Percentiles rank a stretch among this genome's conserved stretches.
Conservation (phyloP, 1,284 basidiomycete species). For the Amylostereum chailletii region DNA sequence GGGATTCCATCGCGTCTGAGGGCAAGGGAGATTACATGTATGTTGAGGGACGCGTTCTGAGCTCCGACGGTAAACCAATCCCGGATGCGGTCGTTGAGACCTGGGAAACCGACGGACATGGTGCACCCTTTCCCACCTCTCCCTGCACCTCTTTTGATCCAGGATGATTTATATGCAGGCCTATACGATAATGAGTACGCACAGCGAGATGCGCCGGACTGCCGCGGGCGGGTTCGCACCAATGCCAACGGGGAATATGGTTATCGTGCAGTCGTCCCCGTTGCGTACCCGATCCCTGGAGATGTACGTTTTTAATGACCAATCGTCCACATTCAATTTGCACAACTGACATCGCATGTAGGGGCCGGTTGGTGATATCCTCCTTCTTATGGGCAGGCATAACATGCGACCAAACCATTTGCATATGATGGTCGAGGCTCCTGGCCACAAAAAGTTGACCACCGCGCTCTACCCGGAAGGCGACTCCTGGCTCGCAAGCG, state of each 20-base stretch:
- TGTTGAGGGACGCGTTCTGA: constrained; percentile 26
- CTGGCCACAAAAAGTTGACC: background rate
- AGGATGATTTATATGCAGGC: constrained; percentile 21
- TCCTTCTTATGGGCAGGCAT: background rate
- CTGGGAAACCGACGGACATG: constrained; percentile 31
- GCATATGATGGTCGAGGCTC: background rate
- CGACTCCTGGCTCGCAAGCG: background rate
- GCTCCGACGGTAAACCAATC: constrained; percentile 24
- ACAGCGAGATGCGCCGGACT: constrained; percentile 59
- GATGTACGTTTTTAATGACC: constrained; percentile 36
- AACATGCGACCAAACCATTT: constrained; percentile 3
- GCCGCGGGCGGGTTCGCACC: constrained; percentile 62
- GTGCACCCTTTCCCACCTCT: background rate
- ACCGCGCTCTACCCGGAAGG: constrained; percentile 1
- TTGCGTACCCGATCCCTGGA: constrained; percentile 73
- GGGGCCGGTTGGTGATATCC: background rate
- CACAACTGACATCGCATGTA: background rate
- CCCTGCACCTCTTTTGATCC: background rate
- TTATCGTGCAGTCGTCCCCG: constrained; percentile 73
- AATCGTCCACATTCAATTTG: background rate
- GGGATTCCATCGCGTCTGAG: constrained; percentile 37
- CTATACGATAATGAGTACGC: constrained; percentile 61
- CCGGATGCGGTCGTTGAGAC: constrained; percentile 26
- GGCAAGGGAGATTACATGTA: constrained; percentile 31
- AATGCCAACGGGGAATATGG: constrained; percentile 60